Evolutionary conservation across 768 basidiomycete species (phyloP).

Genomic region (Hypsizygus marmoreus): DNA sequence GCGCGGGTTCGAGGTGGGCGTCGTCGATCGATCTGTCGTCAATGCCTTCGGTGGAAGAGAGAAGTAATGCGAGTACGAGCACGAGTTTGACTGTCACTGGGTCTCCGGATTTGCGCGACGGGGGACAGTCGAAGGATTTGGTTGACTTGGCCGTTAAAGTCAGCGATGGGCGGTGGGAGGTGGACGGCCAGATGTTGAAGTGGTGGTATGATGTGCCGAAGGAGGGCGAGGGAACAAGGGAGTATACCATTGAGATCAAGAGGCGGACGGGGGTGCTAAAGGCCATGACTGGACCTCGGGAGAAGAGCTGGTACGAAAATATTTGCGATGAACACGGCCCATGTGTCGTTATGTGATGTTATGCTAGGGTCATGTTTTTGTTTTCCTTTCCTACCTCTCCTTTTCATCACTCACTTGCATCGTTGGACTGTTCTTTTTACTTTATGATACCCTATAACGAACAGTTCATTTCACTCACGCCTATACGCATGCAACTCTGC

Average conservation of each 20-base stretch:
- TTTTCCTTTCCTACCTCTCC: not conserved
- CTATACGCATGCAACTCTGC: too few species aligned
- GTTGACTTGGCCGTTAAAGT: constrained; percentile 49
- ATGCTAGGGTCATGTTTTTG: not conserved
- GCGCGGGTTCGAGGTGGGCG: constrained; percentile 15
- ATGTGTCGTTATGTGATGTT: constrained; percentile 25
- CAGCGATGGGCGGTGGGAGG: constrained; percentile 41
- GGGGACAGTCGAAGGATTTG: constrained; percentile 24
- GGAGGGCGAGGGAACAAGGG: constrained; percentile 29
- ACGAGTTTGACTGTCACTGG: constrained; percentile 9
- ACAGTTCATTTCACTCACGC: not conserved
- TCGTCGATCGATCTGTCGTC: constrained; percentile 15
- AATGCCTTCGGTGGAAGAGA: constrained; percentile 3
- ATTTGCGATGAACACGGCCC: constrained; percentile 19
- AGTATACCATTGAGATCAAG: constrained; percentile 40
- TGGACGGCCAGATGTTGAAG: constrained; percentile 49
- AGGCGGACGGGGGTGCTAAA: constrained; percentile 32
- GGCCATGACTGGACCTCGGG: not conserved
- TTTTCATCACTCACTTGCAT: constrained; percentile 1
- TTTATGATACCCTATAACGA: constrained; percentile 2
- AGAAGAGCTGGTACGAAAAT: constrained; percentile 20
- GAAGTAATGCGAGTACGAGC: constrained; percentile 7
- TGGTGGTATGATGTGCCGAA: constrained; percentile 57
- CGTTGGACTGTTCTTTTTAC: not conserved
- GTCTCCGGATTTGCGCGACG: constrained; percentile 17